phyloP scores from a whole-genome alignment of 176 grass and related monocot genomes.

The Musa acuminata region DNA sequence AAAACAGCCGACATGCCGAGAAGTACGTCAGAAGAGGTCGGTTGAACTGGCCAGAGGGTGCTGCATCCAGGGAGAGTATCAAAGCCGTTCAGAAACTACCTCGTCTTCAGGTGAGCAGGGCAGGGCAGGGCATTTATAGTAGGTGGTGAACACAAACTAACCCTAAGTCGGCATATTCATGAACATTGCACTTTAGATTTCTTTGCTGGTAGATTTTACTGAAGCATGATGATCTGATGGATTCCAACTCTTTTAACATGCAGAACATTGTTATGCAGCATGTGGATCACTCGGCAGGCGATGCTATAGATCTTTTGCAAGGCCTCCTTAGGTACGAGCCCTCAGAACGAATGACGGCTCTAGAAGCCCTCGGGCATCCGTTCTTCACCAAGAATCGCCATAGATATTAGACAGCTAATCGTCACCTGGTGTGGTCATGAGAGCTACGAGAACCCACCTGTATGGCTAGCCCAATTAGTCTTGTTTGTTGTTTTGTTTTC shows the following conservation, averaged over 20 bases:
- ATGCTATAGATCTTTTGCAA: background rate
- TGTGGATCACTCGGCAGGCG: background rate
- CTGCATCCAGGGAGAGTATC: background rate
- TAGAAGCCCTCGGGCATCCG: background rate
- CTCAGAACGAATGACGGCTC: background rate
- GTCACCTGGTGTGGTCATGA: too few relatives aligned
- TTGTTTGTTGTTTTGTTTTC: too few relatives aligned
- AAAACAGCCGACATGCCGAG: background rate
- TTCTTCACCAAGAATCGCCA: background rate
- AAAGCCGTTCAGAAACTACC: background rate
- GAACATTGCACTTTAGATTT: too few relatives aligned
- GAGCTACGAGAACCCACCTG: too few relatives aligned
- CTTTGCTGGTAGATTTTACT: background rate
- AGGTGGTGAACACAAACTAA: too few relatives aligned
- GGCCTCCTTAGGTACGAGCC: background rate
- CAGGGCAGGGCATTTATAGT: too few relatives aligned
- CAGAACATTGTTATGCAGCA: slow-evolving; percentile 12
- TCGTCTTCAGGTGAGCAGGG: background rate
- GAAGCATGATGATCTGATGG: background rate
- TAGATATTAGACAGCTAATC: too few relatives aligned
- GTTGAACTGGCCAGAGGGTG: background rate
- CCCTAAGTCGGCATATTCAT: too few relatives aligned
- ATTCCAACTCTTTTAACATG: background rate
- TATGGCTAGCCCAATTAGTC: too few relatives aligned
- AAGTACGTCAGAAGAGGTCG: background rate